Percentiles rank a stretch among this genome's conserved stretches.
Conservation (phyloP, 2,329 filamentous ascomycete species). For the Trichophyton rubrum region DNA sequence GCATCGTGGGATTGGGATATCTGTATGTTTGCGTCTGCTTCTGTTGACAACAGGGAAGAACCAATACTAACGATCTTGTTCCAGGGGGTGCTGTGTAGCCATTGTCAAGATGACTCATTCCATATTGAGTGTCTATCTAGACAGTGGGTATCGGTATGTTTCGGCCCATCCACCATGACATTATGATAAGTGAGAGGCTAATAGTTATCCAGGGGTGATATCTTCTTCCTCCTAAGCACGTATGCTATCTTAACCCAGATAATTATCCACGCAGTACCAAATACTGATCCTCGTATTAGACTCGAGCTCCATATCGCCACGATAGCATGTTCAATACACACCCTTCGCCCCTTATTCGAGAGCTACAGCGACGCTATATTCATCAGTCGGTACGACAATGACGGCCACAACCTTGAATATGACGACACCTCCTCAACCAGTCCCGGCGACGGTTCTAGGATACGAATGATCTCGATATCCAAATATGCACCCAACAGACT, state of each 20-base stretch:
- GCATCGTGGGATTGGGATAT: constrained; percentile 34
- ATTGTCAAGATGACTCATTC: constrained; percentile 31
- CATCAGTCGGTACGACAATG: not conserved
- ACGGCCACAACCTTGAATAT: not conserved
- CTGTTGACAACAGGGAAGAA: not conserved
- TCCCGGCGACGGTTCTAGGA: not conserved
- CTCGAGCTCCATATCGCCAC: constrained; percentile 33
- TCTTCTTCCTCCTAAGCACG: constrained; percentile 16
- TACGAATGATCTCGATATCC: constrained; percentile 6
- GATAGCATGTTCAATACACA: constrained; percentile 30
- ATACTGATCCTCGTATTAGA: constrained; percentile 15
- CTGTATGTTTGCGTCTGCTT: constrained; percentile 20
- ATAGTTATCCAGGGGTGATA: constrained; percentile 8
- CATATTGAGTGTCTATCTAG: constrained; percentile 22
- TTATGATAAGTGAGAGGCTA: not conserved
- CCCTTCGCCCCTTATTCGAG: constrained; percentile 28
- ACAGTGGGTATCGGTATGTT: constrained; percentile 26
- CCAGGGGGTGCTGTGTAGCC: constrained; percentile 30
- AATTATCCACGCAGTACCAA: not conserved
- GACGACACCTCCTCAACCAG: not conserved
- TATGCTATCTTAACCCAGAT: constrained; percentile 7
- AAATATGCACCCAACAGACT: not conserved
- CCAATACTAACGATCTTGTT: not conserved
- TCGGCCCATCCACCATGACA: not conserved
- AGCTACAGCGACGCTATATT: not conserved